Evolutionary conservation across 2,329 filamentous ascomycete species (phyloP), one percentile per base, ranked within the genome.

Genomic region (Penicillium vulpinum): DNA sequence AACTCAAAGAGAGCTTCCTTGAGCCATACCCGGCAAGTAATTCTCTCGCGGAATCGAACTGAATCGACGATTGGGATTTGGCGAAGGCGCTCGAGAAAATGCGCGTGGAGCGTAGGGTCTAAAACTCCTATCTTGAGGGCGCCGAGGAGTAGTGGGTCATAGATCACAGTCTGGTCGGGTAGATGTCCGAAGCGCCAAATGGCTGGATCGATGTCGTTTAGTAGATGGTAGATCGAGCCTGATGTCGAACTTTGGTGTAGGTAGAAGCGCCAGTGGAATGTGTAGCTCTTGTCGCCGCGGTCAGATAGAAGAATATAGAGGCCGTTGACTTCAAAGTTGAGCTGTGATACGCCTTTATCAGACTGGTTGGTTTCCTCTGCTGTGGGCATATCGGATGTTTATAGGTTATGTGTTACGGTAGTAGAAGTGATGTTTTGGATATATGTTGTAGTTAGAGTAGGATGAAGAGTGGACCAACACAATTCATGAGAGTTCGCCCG

Each of bases 1-100:
- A 56, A 18, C 3, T 11, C 35, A 15, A 29, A 46, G 0, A 53
- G 18, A 7, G 28, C 48, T 16, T 41, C 26, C 8, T 56, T 47
- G 5, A 52, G 8, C 41, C 41, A 56, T 7, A 53, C 33, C 6
- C 41, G 54, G 9, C 40, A 56, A 9, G 48, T 46, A 2, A 52
- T 52, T 3, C 11, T 33, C 24, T 53, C 24, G n/a, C 33, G 31
- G 9, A 33, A 48, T 21, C 51, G 31, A 0, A 15, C 11, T 4
- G 43, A 54, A 10, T 56, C 21, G 2, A 15, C 16, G 13, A 52
- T 7, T 39, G 40, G 22, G 18, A 40, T 21, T 31, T 51, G 26
- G 18, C 3, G 16, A 18, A 46, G 40, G n/a, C 40, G n/a, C 6
- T 38, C 29, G 5, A 52, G 40, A 13, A 53, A 45, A 18, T 4